These are phyloP conservation scores for Nidula niveotomentosa DNA, from an alignment of 1,284 basidiomycete genomes.

Conservation along the genomic window DNA sequence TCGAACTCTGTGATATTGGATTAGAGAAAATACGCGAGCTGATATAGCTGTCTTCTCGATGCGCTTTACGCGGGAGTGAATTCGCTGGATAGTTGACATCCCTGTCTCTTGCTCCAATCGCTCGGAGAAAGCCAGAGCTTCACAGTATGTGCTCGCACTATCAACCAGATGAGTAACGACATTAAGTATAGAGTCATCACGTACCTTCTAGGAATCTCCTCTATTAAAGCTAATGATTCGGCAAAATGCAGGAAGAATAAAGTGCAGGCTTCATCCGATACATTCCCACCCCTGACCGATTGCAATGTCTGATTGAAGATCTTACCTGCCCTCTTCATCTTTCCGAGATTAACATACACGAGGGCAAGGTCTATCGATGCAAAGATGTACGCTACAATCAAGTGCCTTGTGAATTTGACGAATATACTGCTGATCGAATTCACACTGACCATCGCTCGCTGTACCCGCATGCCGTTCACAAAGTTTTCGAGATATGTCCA, in stretches of 20 bases:
- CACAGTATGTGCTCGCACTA: conserved; percentile 56
- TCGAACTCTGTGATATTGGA: conserved; percentile 68
- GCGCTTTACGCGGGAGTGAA: conserved; percentile 54
- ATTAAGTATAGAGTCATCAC: conserved; percentile 11
- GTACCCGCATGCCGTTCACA: conserved; percentile 39
- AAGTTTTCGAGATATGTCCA: conserved; percentile 46
- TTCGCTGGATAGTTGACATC: conserved; percentile 50
- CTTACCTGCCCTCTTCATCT: conserved; percentile 58
- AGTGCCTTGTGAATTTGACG: too few species aligned
- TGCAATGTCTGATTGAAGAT: conserved; percentile 62
- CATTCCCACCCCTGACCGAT: conserved; percentile 36
- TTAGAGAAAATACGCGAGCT: conserved; percentile 61
- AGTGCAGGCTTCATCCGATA: conserved; percentile 49
- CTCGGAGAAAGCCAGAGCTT: conserved; percentile 51
- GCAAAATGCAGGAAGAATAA: conserved; percentile 67
- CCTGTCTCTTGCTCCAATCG: conserved; percentile 46
- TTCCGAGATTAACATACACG: conserved; percentile 80
- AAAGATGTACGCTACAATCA: conserved; percentile 55
- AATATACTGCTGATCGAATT: neutral
- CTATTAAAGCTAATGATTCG: conserved; percentile 61
- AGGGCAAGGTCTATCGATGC: conserved; percentile 72
- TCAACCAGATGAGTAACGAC: neutral
- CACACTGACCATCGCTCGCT: conserved; percentile 50
- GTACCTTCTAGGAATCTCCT: conserved; percentile 66
- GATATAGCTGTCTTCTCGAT: conserved; percentile 76